Conservation (phyloP, 371 early-diverging fungal species). For the Phascolomyces articulosus region DNA sequence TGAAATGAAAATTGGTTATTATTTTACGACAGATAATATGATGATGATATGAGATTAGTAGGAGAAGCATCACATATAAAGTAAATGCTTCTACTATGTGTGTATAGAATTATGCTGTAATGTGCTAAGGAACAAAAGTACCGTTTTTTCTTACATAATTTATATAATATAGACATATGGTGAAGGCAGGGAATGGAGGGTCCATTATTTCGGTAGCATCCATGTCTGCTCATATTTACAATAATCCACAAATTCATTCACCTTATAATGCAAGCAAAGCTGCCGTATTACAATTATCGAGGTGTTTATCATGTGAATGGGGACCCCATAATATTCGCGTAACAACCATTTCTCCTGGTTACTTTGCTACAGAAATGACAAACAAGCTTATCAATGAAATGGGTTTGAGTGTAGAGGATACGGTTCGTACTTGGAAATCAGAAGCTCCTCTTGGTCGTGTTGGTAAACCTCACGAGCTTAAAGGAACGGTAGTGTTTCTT, state of each 20-base stretch:
- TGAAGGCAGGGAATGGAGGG: slow-evolving; percentile 25
- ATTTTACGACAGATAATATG: too few species aligned
- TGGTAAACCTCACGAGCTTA: slow-evolving; percentile 42
- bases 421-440: slow-evolving; percentile 35
- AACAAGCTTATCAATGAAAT: slow-evolving; percentile 29
- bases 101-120: too few species aligned
- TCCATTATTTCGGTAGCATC: slow-evolving; percentile 48
- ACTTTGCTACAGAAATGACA: slow-evolving; percentile 46
- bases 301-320: slow-evolving; percentile 48
- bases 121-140: too few species aligned
- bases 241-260: slow-evolving; percentile 40
- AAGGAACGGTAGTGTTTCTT: slow-evolving; percentile 39
- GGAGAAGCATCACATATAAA: too few species aligned
- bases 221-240: slow-evolving; percentile 46
- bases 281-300: slow-evolving; percentile 44
- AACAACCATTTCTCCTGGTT: slow-evolving; percentile 41
- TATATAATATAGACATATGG: slow-evolving; percentile 32
- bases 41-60: too few species aligned
- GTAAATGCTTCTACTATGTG: too few species aligned
- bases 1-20: background rate
- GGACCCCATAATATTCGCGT: slow-evolving; percentile 51
- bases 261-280: slow-evolving; percentile 53
- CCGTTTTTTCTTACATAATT: too few species aligned
- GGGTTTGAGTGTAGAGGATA: slow-evolving; percentile 29
- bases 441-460: slow-evolving; percentile 36